Evolutionary conservation across 164 flowering plant genomes (phyloP), one percentile per base, ranked within the genome.

Genomic region (Chloranthus sessilifolius): DNA sequence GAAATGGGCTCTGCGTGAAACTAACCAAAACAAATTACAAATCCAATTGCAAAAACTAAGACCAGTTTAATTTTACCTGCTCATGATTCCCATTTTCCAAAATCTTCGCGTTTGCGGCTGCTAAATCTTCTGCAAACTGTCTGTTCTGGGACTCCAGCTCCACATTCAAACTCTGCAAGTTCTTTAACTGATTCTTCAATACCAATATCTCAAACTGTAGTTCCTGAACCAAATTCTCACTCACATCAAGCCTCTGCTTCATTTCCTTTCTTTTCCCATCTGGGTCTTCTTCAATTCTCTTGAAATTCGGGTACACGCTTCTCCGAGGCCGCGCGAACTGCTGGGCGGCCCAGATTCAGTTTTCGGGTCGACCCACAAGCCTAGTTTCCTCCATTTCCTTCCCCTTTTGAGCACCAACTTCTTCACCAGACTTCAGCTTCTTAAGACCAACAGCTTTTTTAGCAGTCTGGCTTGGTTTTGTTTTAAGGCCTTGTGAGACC

Each of bases 91-190:
- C 29, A 52, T 62, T 63, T 39, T 72, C 49, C 35, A 68, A 67
- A 24, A 72, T 59, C 66, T 72, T 74, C 4, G 72, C 63, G 55
- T 72, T 53, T 24, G 83, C 77, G 36, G 77, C 63, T 37, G 74
- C 69, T 55, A 74, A 72, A 57, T 83, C 77, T 43, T 64, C 56
- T 6, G 40, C 19, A 28, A 76, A 76, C 70, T 51, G 59, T 36
- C 26, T 66, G 56, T 82, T 82, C 53, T 57, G 66, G 1, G 62
- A 64, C 52, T 73, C 66, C 4, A 82, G 68, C 64, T 77, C 80
- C n/a, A 26, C 47, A 46, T 77, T 82, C 65, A 74, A 67, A 61
- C 50, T 38, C 46, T 62, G 73, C 16, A 71, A 55, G 19, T 69
- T 60, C 47, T 71, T 73, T 59, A 80, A 53, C 35, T 76, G 82